A percentile compares a stretch with the other conserved stretches of the same genome.
These are phyloP conservation scores for Ogataea trehaloabstinens DNA, from an alignment of 805 yeast genomes.

Conservation along the genomic window DNA sequence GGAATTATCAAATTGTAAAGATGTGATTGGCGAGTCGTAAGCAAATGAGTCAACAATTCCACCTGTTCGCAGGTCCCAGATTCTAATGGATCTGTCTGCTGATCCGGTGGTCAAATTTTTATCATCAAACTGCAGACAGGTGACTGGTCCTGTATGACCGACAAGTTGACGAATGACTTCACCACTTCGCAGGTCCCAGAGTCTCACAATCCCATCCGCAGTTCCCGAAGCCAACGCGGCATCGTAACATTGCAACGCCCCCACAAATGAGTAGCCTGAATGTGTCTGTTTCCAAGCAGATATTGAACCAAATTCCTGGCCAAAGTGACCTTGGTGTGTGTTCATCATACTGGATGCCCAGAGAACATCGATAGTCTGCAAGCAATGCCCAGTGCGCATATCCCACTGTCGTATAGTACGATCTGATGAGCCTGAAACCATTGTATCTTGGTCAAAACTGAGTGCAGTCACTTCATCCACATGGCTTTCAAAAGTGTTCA, in stretches of 20 bases:
- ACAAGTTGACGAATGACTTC: slow-evolving; percentile 57
- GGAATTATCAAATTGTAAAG: slow-evolving; percentile 58
- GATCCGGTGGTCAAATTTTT: slow-evolving; percentile 61
- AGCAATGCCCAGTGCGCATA: slow-evolving; percentile 57
- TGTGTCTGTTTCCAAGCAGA: slow-evolving; percentile 9
- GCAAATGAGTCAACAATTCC: slow-evolving; percentile 59
- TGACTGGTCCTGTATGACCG: slow-evolving; percentile 71
- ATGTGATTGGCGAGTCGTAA: slow-evolving; percentile 52
- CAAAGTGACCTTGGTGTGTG: slow-evolving; percentile 14
- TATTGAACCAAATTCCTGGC: slow-evolving; percentile 1
- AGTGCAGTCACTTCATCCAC: slow-evolving; percentile 65
- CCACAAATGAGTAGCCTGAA: slow-evolving; percentile 44
- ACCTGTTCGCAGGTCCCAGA: slow-evolving; percentile 76
- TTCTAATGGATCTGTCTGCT: slow-evolving; percentile 57
- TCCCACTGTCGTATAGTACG: slow-evolving; percentile 79
- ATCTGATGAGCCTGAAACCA: slow-evolving; percentile 71
- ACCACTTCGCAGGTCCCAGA: slow-evolving; percentile 76
- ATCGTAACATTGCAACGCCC: slow-evolving; percentile 68
- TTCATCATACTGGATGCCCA: slow-evolving; percentile 49
- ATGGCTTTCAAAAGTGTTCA: slow-evolving; percentile 60
- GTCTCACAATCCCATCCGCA: slow-evolving; percentile 67
- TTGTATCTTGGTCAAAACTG: slow-evolving; percentile 41
- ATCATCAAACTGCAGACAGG: slow-evolving; percentile 69
- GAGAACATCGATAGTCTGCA: slow-evolving; percentile 67
- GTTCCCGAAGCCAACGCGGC: slow-evolving; percentile 81